Evolutionary conservation across 169 alveolate species (phyloP).

Genomic region (Plasmodium coatneyi): DNA sequence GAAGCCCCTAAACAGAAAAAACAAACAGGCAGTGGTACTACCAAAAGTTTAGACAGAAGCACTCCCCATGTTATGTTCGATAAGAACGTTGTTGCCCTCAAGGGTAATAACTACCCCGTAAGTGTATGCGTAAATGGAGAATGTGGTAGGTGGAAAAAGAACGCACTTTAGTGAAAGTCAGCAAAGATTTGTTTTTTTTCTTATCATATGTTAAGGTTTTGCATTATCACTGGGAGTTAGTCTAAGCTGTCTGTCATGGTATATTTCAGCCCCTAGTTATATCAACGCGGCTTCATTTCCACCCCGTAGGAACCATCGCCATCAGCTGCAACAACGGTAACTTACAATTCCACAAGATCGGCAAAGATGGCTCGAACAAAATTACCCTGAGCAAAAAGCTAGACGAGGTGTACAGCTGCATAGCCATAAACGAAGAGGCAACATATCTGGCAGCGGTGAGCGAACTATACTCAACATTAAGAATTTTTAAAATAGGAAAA

Average conservation of each 20-base stretch:
- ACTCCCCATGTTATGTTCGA: conserved; percentile 9
- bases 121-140: conserved; percentile 44
- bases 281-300: too few relatives aligned
- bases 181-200: neutral
- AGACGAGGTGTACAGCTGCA: conserved; percentile 34
- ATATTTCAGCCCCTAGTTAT: neutral
- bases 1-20: conserved; percentile 9
- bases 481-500: conserved; percentile 22
- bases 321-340: conserved; percentile 34
- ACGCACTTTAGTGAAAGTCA: neutral
- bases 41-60: neutral
- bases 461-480: conserved; percentile 16
- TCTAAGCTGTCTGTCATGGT: neutral
- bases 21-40: neutral
- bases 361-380: conserved; percentile 7
- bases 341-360: conserved; percentile 13
- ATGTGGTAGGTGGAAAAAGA: conserved; percentile 16
- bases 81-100: neutral
- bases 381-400: neutral
- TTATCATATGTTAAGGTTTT: neutral
- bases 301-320: neutral
- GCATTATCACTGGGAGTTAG: neutral
- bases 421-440: conserved; percentile 37
- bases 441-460: neutral
- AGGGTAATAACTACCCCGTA: conserved; percentile 34